phyloP scores from a whole-genome alignment of 2,329 filamentous ascomycete species.

The Tolypocladium album region DNA sequence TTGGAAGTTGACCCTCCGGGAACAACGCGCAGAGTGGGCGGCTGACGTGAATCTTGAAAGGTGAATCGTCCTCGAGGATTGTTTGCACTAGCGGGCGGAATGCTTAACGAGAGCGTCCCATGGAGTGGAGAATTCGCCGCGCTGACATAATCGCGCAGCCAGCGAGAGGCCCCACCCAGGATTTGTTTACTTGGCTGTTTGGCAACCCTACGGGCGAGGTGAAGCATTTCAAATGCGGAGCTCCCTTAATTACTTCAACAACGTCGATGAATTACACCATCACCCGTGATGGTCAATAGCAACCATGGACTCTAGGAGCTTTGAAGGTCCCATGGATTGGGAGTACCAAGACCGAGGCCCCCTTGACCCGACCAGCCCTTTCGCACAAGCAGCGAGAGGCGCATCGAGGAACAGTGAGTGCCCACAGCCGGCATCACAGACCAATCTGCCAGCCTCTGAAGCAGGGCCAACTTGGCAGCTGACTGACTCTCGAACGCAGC shows the following conservation, averaged over 20 bases:
- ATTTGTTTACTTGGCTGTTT: slow-evolving; percentile 23
- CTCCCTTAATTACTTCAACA: background rate
- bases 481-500: slow-evolving; percentile 15
- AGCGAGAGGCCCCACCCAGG: slow-evolving; percentile 3
- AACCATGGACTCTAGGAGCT: slow-evolving; percentile 43
- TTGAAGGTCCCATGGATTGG: slow-evolving; percentile 56
- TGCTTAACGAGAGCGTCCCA: background rate
- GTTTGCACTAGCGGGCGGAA: background rate
- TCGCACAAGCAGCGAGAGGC: slow-evolving; percentile 39
- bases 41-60: background rate
- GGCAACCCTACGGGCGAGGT: slow-evolving; percentile 16
- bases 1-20: background rate
- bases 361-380: slow-evolving; percentile 51
- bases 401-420: slow-evolving; percentile 30
- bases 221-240: background rate
- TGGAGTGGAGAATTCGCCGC: background rate
- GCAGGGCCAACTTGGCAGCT: background rate
- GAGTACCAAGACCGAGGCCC: slow-evolving; percentile 49
- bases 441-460: background rate
- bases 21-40: background rate
- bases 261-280: background rate
- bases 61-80: background rate
- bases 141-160: slow-evolving; percentile 19
- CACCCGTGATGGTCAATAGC: background rate
- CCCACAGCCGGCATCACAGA: background rate